Evolutionary conservation across 2,329 filamentous ascomycete species (phyloP).

Genomic region (Curvularia spicifera): DNA sequence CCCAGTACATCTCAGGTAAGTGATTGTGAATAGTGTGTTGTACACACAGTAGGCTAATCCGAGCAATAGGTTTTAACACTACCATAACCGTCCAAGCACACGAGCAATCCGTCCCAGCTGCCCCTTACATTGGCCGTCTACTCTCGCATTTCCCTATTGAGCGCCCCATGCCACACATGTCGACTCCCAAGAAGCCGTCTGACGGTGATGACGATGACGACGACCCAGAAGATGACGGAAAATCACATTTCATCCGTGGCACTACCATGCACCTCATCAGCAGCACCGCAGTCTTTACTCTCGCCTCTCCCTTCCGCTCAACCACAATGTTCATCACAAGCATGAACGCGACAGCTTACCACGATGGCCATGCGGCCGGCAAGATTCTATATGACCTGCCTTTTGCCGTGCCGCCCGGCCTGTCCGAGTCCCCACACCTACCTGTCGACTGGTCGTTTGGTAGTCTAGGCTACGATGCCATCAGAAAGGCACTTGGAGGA

Average conservation of each 20-base stretch:
- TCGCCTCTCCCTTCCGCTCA: slow-evolving; percentile 77
- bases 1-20: slow-evolving; percentile 80
- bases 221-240: slow-evolving; percentile 51
- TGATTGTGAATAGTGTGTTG: background rate
- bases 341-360: slow-evolving; percentile 84
- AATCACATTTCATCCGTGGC: slow-evolving; percentile 77
- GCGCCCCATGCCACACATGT: slow-evolving; percentile 72
- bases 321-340: slow-evolving; percentile 78
- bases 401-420: slow-evolving; percentile 78
- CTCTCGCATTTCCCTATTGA: slow-evolving; percentile 75
- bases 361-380: slow-evolving; percentile 81
- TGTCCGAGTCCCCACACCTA: slow-evolving; percentile 73
- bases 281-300: slow-evolving; percentile 82
- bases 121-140: slow-evolving; percentile 74
- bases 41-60: slow-evolving; percentile 14
- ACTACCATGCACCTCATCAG: slow-evolving; percentile 86
- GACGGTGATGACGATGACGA: slow-evolving; percentile 39
- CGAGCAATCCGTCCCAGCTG: slow-evolving; percentile 71
- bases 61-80: slow-evolving; percentile 71
- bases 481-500: slow-evolving; percentile 81
- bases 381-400: slow-evolving; percentile 75
- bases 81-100: slow-evolving; percentile 77
- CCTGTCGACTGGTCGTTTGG: slow-evolving; percentile 82
- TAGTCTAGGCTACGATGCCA: slow-evolving; percentile 80
- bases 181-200: slow-evolving; percentile 59